Conservation (phyloP, 495 filamentous ascomycete genomes). For the Annulohypoxylon maeteangense region DNA sequence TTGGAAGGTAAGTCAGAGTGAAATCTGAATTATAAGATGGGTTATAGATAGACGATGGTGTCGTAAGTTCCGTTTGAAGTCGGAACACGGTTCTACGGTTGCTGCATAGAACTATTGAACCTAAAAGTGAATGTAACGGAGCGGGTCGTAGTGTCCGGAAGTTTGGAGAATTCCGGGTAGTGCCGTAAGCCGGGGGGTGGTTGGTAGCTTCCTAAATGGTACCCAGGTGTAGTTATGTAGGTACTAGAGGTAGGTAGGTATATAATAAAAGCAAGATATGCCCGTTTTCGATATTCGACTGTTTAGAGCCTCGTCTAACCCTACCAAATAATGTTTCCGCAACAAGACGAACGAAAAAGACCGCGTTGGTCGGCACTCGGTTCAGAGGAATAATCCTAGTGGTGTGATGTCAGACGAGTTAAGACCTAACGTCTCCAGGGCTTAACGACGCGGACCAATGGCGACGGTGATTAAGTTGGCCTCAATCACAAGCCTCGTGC, state of each 20-base stretch:
- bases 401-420: conserved; percentile 34
- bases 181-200: neutral
- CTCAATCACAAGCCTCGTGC: neutral
- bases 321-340: neutral
- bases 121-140: neutral
- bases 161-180: neutral
- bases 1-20: neutral
- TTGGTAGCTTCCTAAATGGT: neutral
- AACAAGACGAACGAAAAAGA: neutral
- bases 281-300: neutral
- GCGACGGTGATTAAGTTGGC: neutral
- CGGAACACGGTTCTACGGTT: neutral
- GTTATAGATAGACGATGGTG: neutral
- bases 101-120: neutral
- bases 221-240: no score
- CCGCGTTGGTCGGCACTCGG: neutral
- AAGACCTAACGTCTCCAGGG: neutral
- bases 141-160: neutral
- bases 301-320: neutral
- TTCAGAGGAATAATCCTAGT: neutral
- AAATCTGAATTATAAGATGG: neutral
- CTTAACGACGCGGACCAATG: neutral
- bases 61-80: neutral
- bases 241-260: neutral
- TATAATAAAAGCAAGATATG: neutral